Conservation (phyloP, 78 protist species). For the Cavenderia fasciculata region DNA sequence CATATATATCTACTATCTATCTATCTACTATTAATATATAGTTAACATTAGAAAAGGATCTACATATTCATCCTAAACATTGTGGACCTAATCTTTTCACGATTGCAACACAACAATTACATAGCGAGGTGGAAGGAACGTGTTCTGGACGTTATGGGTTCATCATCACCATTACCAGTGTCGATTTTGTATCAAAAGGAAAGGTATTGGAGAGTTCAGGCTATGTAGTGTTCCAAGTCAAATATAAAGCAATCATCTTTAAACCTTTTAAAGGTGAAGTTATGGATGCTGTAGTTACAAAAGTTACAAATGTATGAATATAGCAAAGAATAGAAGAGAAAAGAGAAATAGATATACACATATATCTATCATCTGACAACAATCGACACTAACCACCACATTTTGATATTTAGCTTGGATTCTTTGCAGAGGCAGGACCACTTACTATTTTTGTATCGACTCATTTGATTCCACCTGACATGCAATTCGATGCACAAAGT, state of each 20-base stretch:
- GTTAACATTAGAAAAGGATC: constrained; percentile 76
- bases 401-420: constrained; percentile 44
- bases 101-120: constrained; percentile 58
- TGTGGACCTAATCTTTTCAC: constrained; percentile 83
- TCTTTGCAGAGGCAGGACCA: constrained; percentile 82
- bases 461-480: constrained; percentile 62
- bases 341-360: too few relatives aligned
- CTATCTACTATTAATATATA: neutral
- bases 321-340: too few relatives aligned
- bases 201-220: constrained; percentile 84
- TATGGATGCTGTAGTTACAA: constrained; percentile 85
- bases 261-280: constrained; percentile 90
- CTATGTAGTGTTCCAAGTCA: constrained; percentile 67
- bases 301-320: constrained; percentile 75
- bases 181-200: constrained; percentile 67
- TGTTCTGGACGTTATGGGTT: constrained; percentile 88
- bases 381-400: neutral
- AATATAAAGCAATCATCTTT: constrained; percentile 86
- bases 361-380: neutral
- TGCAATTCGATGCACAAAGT: constrained; percentile 66
- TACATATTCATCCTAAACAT: constrained; percentile 81
- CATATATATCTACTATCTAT: too few relatives aligned
- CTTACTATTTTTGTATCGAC: constrained; percentile 71
- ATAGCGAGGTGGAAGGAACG: constrained; percentile 84
- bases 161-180: constrained; percentile 82